These are phyloP conservation scores for Colletotrichum eremochloae DNA, from an alignment of 2,329 filamentous ascomycete genomes.

Conservation along the genomic window DNA sequence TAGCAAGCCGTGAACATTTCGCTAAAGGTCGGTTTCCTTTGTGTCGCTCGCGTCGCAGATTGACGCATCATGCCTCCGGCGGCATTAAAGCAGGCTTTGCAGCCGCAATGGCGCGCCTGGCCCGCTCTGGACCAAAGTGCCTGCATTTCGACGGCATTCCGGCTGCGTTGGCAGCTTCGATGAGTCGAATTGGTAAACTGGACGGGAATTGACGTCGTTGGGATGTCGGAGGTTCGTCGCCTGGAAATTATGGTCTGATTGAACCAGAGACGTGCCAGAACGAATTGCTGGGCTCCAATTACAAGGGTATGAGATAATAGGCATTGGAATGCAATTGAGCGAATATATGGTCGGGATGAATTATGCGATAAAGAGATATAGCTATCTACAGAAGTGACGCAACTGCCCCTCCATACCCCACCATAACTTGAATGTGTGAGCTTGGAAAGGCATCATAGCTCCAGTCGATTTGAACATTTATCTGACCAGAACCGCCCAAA, in stretches of 20 bases:
- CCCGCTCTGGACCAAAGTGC: slow-evolving; percentile 76
- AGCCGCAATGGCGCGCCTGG: slow-evolving; percentile 74
- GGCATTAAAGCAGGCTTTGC: slow-evolving; percentile 69
- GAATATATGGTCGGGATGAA: accelerated
- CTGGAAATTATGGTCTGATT: slow-evolving; percentile 29
- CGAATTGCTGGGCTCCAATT: slow-evolving; percentile 27
- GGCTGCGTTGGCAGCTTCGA: slow-evolving; percentile 37
- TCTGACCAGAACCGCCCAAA: not conserved
- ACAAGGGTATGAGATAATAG: slow-evolving; percentile 10
- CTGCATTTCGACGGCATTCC: slow-evolving; percentile 69
- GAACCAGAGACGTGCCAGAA: slow-evolving; percentile 14
- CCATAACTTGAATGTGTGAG: slow-evolving; percentile 22
- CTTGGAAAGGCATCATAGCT: slow-evolving; percentile 5
- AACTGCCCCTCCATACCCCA: slow-evolving; percentile 42
- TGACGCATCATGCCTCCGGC: slow-evolving; percentile 63
- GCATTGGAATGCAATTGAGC: slow-evolving; percentile 2
- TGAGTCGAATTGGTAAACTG: slow-evolving; percentile 30
- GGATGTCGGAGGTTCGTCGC: slow-evolving; percentile 13
- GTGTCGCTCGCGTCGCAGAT: slow-evolving; percentile 62
- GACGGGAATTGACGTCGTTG: slow-evolving; percentile 10
- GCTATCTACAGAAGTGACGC: slow-evolving; percentile 28
- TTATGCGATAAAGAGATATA: not conserved
- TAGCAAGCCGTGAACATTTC: slow-evolving; percentile 76
- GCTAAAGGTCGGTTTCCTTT: slow-evolving; percentile 63
- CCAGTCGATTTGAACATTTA: not conserved